Evolutionary conservation across 768 basidiomycete genomes (phyloP), one percentile per base, ranked within the genome.

Genomic region (Leccinum sublutescens): DNA sequence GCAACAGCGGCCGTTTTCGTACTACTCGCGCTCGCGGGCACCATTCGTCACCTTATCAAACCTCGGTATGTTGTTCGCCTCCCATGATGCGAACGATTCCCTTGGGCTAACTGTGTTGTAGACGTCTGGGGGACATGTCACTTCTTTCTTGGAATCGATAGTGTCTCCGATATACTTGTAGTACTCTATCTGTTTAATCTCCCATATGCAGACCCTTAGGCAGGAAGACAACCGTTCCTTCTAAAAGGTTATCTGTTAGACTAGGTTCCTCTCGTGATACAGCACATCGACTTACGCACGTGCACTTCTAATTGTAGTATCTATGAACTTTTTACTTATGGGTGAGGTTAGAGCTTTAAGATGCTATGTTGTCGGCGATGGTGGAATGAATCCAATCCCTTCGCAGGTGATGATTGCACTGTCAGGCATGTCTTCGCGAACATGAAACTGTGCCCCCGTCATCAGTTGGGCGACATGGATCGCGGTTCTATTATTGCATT

Each of bases 1-100:
- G 95, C 88, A 15, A 85, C 94, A 1, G 86, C 95, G 2, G 84
- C 82, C 17, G 80, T 98, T 15, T 98, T 97, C 71, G 86, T 98
- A 17, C 78, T 92, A 12, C 84, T 99, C 45, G 95, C 93, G 25
- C 73, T 98, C 52, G 81, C 87, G 25, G 93, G 97, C 25, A 91
- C 94, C n/a, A 84, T 91, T 52, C 84, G 95, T 59, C 96, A 99
- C 77, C 77, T 97, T 58, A 82, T 98, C 76, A 94, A 88, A 71
- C 97, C 97, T 60, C 88, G 97, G 88, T 91, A 66, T 56, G 80
- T 69, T 11, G 64, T 52, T 59, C 3, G 19, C 49, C 34, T 62
- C 11, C 43, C n/a, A 40, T 45, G 19, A 14, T 45, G 7, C 3
- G 31, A 27, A 21, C 7, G 10, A 8, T 36, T 47, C 29, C 15